Conservation (phyloP, 495 filamentous ascomycete species). For the Podospora didyma region DNA sequence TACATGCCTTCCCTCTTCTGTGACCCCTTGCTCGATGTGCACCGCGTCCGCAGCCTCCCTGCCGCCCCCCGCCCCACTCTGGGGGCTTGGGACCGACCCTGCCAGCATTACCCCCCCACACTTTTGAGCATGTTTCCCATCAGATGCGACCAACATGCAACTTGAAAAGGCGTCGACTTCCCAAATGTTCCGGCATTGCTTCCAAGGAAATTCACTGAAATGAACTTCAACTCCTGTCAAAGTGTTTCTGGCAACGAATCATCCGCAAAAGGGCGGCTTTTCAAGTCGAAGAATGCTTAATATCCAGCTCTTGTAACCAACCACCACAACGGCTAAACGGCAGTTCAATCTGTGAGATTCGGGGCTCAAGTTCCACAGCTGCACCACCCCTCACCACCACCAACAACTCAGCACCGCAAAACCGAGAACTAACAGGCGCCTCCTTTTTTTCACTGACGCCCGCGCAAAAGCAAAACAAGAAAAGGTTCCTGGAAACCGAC, state of each 20-base stretch:
- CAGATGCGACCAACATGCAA: background rate
- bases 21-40: too few relatives aligned
- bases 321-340: slow-evolving; percentile 11
- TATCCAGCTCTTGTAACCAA: background rate
- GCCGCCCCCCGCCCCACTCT: background rate
- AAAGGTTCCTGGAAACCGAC: too few relatives aligned
- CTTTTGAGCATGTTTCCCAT: slow-evolving; percentile 20
- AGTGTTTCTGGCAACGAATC: background rate
- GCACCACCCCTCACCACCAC: background rate
- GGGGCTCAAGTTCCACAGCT: background rate
- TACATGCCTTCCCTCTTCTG: too few relatives aligned
- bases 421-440: too few relatives aligned
- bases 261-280: background rate
- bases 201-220: too few relatives aligned
- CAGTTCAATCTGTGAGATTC: slow-evolving; percentile 4
- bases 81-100: background rate
- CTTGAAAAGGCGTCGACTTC: background rate
- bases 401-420: too few relatives aligned
- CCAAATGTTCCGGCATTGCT: background rate
- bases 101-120: background rate
- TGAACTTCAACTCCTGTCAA: too few relatives aligned
- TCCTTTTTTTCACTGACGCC: too few relatives aligned
- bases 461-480: too few relatives aligned
- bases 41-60: background rate
- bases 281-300: background rate